Conservation (phyloP, 1,284 basidiomycete species). For the Sphaerobolus stellatus region DNA sequence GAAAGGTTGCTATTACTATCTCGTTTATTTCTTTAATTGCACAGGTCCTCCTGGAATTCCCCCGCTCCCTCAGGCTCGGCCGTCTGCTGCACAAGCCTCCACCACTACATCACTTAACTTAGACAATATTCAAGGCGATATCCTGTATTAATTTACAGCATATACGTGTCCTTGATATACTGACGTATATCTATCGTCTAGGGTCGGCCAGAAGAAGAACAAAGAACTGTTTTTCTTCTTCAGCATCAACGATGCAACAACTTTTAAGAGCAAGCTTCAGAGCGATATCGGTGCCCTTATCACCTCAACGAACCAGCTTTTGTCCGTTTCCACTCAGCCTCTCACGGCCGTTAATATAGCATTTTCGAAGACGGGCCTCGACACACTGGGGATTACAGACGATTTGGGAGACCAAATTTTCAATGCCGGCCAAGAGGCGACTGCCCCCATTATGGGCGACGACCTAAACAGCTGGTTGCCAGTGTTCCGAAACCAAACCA, state of each 20-base stretch:
- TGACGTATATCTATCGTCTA: not conserved
- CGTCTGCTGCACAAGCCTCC: constrained; percentile 2
- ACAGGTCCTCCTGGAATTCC: constrained; percentile 7
- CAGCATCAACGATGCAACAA: constrained; percentile 13
- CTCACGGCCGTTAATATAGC: constrained; percentile 23
- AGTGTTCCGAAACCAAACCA: constrained; percentile 10
- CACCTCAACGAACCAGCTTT: constrained; percentile 24
- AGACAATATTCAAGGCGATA: constrained; percentile 15
- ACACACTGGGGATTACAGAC: constrained; percentile 25
- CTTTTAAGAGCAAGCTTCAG: constrained; percentile 11
- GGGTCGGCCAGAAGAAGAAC: constrained; percentile 14
- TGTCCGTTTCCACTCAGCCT: constrained; percentile 22
- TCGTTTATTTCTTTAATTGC: not conserved
- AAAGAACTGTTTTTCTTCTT: constrained; percentile 17
- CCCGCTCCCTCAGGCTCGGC: not conserved
- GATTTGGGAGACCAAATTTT: constrained; percentile 19
- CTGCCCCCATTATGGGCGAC: constrained; percentile 16
- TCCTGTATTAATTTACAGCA: constrained; percentile 9
- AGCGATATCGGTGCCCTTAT: not conserved
- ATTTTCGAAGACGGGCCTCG: constrained; percentile 16
- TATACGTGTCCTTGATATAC: not conserved
- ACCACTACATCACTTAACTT: constrained; percentile 10
- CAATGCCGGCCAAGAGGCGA: constrained; percentile 12
- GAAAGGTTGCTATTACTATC: too few species aligned
- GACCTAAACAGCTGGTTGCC: constrained; percentile 12